phyloP scores from a whole-genome alignment of 164 flowering plant genomes.

The Tinospora cordifolia region DNA sequence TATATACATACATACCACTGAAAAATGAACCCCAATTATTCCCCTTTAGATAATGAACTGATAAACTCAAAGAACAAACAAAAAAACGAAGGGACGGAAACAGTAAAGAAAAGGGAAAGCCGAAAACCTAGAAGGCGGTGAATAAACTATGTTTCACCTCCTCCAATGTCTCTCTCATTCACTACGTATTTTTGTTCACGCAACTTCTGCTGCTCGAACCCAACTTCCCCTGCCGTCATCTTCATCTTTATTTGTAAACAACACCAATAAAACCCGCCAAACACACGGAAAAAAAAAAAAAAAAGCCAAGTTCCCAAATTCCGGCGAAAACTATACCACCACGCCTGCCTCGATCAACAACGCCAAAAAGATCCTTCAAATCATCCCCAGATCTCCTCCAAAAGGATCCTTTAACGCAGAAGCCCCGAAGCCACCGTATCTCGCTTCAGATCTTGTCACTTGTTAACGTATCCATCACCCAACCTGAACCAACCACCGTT shows the following conservation, averaged over 20 bases:
- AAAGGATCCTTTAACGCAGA: neutral
- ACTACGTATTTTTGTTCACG: slow-evolving; percentile 16
- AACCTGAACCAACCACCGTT: neutral
- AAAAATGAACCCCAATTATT: too few species aligned
- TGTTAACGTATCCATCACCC: neutral
- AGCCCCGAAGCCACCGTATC: neutral
- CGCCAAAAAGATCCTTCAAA: slow-evolving; percentile 16
- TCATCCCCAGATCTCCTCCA: neutral
- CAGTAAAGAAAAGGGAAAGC: too few species aligned
- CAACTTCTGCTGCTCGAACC: slow-evolving; percentile 20
- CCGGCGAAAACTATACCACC: neutral
- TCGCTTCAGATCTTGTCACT: neutral
- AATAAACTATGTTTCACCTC: slow-evolving; percentile 17
- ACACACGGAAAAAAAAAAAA: too few species aligned
- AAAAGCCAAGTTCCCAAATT: slow-evolving; percentile 20
- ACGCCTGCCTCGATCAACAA: slow-evolving; percentile 1
- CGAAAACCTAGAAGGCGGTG: neutral
- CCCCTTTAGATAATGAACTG: too few species aligned
- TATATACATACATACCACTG: too few species aligned
- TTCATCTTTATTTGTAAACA: slow-evolving; percentile 15
- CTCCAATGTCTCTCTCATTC: neutral
- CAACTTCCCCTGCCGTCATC: slow-evolving; percentile 5
- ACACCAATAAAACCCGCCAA: neutral
- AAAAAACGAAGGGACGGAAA: too few species aligned
- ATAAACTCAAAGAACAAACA: too few species aligned